These are phyloP conservation scores for Saccharomycopsis fermentans DNA, from an alignment of 805 yeast species.

Conservation along the genomic window DNA sequence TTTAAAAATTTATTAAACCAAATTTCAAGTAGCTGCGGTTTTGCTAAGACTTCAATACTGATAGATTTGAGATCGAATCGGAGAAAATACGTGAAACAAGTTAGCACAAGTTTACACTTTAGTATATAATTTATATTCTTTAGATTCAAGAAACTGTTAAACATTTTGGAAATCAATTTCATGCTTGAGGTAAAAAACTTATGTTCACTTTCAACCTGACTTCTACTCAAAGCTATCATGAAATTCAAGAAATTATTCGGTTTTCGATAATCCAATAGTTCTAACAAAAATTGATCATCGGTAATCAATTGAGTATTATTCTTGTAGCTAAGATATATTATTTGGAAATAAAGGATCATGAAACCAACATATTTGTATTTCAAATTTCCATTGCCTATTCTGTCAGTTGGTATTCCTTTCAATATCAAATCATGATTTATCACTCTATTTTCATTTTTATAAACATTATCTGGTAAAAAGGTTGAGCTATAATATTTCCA, in stretches of 20 bases:
- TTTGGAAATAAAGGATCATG: constrained; percentile 12
- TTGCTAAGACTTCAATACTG: background rate
- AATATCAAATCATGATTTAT: constrained; percentile 3
- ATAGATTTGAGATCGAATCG: background rate
- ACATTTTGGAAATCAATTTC: background rate
- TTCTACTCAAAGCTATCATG: background rate
- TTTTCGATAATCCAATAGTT: background rate
- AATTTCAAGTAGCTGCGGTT: background rate
- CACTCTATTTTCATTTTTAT: background rate
- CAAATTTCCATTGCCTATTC: background rate
- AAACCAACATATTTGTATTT: constrained; percentile 5
- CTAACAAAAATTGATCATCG: background rate
- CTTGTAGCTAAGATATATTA: constrained; percentile 8
- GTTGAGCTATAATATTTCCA: constrained; percentile 3
- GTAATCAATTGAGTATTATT: background rate
- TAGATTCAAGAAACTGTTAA: background rate
- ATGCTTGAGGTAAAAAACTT: background rate
- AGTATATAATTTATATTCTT: background rate
- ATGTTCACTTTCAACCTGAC: background rate
- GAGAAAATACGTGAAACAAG: background rate
- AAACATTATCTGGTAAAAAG: background rate
- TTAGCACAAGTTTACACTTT: background rate
- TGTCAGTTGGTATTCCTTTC: background rate
- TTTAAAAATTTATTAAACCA: background rate
- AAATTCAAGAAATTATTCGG: background rate